phyloP scores from a whole-genome alignment of 2,329 filamentous ascomycete species.

The Colletotrichum sp. region DNA sequence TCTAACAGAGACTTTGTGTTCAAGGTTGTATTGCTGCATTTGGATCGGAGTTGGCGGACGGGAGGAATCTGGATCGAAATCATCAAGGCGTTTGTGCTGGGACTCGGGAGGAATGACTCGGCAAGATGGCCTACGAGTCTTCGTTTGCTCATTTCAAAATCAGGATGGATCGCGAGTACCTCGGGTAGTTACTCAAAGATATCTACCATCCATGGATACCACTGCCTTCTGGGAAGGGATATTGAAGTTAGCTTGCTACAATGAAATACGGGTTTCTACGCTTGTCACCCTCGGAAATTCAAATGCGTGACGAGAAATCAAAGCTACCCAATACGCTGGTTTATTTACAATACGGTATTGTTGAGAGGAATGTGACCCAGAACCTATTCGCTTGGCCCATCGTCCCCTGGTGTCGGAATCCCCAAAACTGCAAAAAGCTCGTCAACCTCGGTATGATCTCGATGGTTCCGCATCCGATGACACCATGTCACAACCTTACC shows the following conservation, averaged over 20 bases:
- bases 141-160: neutral
- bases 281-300: neutral
- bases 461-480: neutral
- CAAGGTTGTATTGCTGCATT: neutral
- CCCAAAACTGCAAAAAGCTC: neutral
- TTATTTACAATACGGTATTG: neutral
- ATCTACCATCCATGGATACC: neutral
- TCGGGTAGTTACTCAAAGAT: neutral
- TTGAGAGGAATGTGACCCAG: neutral
- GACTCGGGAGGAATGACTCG: neutral
- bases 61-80: neutral
- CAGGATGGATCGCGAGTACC: neutral
- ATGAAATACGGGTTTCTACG: neutral
- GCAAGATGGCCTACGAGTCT: neutral
- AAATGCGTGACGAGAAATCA: neutral
- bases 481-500: neutral
- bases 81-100: too few relatives aligned
- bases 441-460: neutral
- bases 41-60: neutral
- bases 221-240: neutral
- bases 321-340: neutral
- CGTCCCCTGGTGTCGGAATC: neutral
- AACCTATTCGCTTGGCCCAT: neutral
- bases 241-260: neutral
- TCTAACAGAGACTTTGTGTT: neutral